Base-by-base conservation (phyloP, 495 filamentous ascomycete genomes). In the Hyaloscypha hepaticicola region DNA sequence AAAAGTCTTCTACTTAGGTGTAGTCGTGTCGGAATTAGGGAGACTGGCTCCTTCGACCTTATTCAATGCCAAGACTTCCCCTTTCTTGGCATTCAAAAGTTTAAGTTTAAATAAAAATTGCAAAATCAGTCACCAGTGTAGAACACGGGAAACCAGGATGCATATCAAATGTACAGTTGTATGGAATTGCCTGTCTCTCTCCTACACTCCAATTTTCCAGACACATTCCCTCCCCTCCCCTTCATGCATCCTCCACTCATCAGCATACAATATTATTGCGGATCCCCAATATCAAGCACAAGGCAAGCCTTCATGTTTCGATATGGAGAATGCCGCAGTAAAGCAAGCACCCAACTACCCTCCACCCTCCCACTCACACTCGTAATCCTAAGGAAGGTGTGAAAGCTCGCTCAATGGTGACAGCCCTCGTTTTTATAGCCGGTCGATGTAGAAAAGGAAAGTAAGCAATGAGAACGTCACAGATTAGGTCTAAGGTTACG, bases 401-500 rank as follows among this genome's bases (percentile, higher is more conserved):
- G 51, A 58, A 55, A 61, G 59, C 67, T 65, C 65, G 68, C 61
- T 70, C 68, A 66, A 66, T 66, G 50, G 64, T 60, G 55, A 33
- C 41, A 51, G 48, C 49, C 55, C 50, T 68, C 60, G 52, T 64
- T 63, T 64, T 45, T 64, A 57, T 33, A 52, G 63, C 51, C 48
- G 41, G 48, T 25, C 49, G 38, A 51, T 62, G 60, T 55, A 64
- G 56, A 53, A 41, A 65, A 64, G 61, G 60, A 58, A 34, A 61
- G 61, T 57, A 68, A 25, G 60, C 55, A 64, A 66, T 56, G 68
- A 65, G 61, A 67, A 69, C 69, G 65, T 66, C 70, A 70, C 70
- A 60, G 63, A 75, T 73, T 75, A 76, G 69, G 66, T 69, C 69
- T 69, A 66, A 72, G 63, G 71, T 71, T 69, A 57, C 38, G 41